phyloP scores from a whole-genome alignment of 176 grass and related monocot species.

The Guadua angustifolia region DNA sequence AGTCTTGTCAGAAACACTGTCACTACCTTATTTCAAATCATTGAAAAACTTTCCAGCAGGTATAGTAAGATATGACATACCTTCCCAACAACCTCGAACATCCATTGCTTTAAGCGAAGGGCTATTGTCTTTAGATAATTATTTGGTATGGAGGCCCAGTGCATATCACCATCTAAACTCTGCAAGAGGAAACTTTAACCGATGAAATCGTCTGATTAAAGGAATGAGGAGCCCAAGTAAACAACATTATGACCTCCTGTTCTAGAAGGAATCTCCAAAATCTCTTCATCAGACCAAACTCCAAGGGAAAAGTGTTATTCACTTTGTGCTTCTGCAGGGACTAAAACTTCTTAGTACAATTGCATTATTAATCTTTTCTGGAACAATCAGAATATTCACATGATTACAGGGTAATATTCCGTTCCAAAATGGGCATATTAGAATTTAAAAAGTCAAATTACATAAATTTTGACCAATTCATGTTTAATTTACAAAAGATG shows the following conservation, averaged over 20 bases:
- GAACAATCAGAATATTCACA: conserved; percentile 1
- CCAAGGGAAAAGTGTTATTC: conserved; percentile 68
- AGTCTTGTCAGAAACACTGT: conserved; percentile 30
- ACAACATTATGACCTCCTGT: conserved; percentile 62
- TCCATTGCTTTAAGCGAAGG: conserved; percentile 70
- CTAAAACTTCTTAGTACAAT: conserved; percentile 43
- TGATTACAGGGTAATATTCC: neutral
- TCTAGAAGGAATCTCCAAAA: conserved; percentile 89
- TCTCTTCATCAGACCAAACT: conserved; percentile 86
- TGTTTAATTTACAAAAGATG: too few relatives aligned
- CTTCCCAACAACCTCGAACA: conserved; percentile 78
- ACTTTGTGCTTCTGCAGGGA: conserved; percentile 72
- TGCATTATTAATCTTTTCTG: neutral
- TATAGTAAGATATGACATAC: conserved; percentile 47
- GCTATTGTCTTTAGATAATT: conserved; percentile 65
- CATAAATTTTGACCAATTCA: too few relatives aligned
- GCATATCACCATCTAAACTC: conserved; percentile 74
- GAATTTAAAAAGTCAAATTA: too few relatives aligned
- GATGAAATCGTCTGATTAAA: conserved; percentile 36
- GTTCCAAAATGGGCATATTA: too few relatives aligned
- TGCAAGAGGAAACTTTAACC: conserved; percentile 43
- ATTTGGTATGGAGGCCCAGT: conserved; percentile 84
- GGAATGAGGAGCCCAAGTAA: conserved; percentile 18
- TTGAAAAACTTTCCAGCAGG: neutral
- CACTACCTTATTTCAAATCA: neutral